These are phyloP conservation scores for Sphagnurus paluster DNA, from an alignment of 1,284 basidiomycete genomes.

Conservation along the genomic window DNA sequence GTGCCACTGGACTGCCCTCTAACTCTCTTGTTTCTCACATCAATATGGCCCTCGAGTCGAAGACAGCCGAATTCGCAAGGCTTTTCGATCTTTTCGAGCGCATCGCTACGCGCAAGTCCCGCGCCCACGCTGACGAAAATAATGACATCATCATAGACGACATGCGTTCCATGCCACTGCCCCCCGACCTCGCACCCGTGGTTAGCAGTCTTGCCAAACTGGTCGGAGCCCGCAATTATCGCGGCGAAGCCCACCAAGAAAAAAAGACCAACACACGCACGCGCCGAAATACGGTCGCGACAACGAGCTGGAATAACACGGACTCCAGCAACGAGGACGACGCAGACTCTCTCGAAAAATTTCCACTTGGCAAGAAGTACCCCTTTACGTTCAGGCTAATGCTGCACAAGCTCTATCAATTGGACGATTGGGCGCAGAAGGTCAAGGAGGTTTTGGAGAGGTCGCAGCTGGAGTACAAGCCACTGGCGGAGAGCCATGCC, in stretches of 20 bases:
- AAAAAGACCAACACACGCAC: conserved; percentile 17
- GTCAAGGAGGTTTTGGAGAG: conserved; percentile 53
- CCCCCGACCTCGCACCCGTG: conserved; percentile 46
- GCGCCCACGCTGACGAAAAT: conserved; percentile 19
- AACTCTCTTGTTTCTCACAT: background rate
- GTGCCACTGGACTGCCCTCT: conserved; percentile 2
- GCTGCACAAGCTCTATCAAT: conserved; percentile 61
- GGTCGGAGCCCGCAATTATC: conserved; percentile 32
- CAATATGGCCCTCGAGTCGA: conserved; percentile 26
- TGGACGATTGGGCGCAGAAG: conserved; percentile 60
- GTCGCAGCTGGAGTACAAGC: conserved; percentile 54
- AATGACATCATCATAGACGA: conserved; percentile 33
- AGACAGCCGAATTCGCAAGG: conserved; percentile 49
- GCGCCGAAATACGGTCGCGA: conserved; percentile 32
- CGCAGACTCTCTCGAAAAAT: conserved; percentile 32
- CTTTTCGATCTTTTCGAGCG: conserved; percentile 56
- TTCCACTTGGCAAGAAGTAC: conserved; percentile 45
- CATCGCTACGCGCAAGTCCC: conserved; percentile 41
- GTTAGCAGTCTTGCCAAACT: conserved; percentile 43
- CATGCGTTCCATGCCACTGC: conserved; percentile 32
- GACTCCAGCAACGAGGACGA: conserved; percentile 21
- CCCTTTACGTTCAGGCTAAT: conserved; percentile 66
- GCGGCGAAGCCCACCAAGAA: conserved; percentile 15
- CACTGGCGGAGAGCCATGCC: conserved; percentile 40
- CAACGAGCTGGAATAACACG: conserved; percentile 5